These are phyloP conservation scores for Syzygium oleosum DNA, from an alignment of 345 rosid species.

Conservation along the genomic window DNA sequence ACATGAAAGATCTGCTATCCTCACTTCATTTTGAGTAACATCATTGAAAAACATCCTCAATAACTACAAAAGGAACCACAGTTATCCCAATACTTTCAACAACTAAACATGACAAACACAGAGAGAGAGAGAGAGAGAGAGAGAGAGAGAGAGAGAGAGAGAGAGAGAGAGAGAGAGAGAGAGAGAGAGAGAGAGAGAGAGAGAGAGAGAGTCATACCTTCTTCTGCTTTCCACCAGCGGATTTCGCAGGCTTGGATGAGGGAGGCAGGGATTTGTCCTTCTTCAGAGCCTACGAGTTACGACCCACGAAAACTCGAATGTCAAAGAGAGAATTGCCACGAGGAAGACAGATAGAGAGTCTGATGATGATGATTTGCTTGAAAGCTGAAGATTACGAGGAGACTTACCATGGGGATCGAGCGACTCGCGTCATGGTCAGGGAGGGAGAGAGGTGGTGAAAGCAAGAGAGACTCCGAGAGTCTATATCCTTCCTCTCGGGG, in stretches of 20 bases:
- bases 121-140: no score
- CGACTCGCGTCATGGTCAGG: no score
- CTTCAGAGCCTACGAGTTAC: slow-evolving; percentile 22
- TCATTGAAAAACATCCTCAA: neutral
- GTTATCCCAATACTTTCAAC: neutral
- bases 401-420: no score
- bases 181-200: neutral
- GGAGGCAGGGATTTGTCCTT: slow-evolving; percentile 38
- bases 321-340: neutral
- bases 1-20: neutral
- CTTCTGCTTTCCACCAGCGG: slow-evolving; percentile 33
- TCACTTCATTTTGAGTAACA: no score
- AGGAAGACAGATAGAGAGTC: neutral
- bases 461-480: no score
- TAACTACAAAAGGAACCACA: neutral
- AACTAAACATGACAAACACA: neutral
- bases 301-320: neutral
- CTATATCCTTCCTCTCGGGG: slow-evolving; percentile 67
- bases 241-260: slow-evolving; percentile 26
- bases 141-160: neutral
- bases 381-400: no score
- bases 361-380: slow-evolving; percentile 9
- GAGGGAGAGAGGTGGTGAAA: no score
- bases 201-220: slow-evolving; percentile 8
- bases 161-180: no score